A percentile compares a stretch with the other conserved stretches of the same genome.
Conservation (phyloP, 1,139 yeast genomes). For the Pichia sp. region DNA sequence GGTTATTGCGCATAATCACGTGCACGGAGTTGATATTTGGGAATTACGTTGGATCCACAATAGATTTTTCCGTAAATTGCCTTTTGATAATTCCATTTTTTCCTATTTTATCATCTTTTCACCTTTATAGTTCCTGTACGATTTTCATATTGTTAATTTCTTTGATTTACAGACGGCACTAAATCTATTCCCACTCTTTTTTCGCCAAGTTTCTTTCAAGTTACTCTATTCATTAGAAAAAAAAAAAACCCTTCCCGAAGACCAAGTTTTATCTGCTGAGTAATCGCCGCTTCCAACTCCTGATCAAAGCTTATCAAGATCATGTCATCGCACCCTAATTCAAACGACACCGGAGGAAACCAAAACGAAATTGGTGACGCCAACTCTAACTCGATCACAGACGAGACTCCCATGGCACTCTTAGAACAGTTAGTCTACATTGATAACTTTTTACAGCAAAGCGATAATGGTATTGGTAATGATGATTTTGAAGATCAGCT, state of each 20-base stretch:
- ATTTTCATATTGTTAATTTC: no score
- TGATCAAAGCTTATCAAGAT: neutral
- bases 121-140: no score
- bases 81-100: neutral
- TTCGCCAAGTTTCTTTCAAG: no score
- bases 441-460: slow-evolving; percentile 57
- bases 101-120: neutral
- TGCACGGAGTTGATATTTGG: neutral
- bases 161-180: no score
- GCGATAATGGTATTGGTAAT: slow-evolving; percentile 17
- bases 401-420: slow-evolving; percentile 55
- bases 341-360: slow-evolving; percentile 2
- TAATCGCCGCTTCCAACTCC: no score
- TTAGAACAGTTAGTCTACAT: slow-evolving; percentile 71
- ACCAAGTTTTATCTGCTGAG: no score
- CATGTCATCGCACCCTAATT: neutral
- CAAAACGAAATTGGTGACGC: neutral
- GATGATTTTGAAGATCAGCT: slow-evolving; percentile 50
- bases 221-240: no score
- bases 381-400: slow-evolving; percentile 6
- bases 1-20: neutral
- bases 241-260: no score
- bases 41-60: no score
- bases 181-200: no score
- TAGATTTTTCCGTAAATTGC: no score